Conservation (phyloP, 106 monocot species). For the Chionographis japonica region DNA sequence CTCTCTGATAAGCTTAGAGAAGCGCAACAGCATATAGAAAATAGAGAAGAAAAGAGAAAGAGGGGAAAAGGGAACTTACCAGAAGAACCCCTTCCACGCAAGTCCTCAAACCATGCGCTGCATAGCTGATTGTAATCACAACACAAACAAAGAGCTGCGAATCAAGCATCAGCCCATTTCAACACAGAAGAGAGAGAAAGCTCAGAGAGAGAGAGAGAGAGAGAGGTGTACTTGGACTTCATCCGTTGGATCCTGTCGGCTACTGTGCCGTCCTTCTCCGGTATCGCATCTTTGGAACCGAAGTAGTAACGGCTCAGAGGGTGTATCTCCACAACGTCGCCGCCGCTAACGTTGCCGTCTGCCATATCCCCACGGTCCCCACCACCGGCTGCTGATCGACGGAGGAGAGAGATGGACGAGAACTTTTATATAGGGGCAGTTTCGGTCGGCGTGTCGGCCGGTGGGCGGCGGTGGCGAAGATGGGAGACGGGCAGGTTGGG, state of each 20-base stretch:
- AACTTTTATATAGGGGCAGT: too few relatives aligned
- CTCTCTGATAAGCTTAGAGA: too few relatives aligned
- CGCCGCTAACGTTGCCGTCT: not conserved
- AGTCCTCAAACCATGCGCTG: conserved; percentile 39
- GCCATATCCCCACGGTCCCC: not conserved
- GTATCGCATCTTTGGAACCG: conserved; percentile 17
- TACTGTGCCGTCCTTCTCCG: conserved; percentile 10
- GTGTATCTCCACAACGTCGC: conserved; percentile 18
- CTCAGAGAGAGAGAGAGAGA: not conserved
- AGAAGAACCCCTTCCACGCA: conserved; percentile 47
- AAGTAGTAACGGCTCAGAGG: conserved; percentile 27
- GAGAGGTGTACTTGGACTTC: conserved; percentile 11
- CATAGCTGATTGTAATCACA: conserved; percentile 21
- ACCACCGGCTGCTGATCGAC: not conserved
- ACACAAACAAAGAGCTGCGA: not conserved
- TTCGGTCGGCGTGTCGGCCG: too few relatives aligned
- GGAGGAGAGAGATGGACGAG: not conserved
- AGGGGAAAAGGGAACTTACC: conserved; percentile 16
- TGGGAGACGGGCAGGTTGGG: too few relatives aligned
- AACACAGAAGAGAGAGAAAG: too few relatives aligned
- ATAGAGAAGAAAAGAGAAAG: not conserved
- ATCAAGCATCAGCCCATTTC: not conserved
- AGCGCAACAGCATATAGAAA: not conserved
- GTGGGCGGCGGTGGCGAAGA: too few relatives aligned
- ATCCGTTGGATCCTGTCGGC: conserved; percentile 16